Base-by-base conservation (phyloP, 192 early-diverging fungal genomes). In the Phlyctochytrium arcticum region DNA sequence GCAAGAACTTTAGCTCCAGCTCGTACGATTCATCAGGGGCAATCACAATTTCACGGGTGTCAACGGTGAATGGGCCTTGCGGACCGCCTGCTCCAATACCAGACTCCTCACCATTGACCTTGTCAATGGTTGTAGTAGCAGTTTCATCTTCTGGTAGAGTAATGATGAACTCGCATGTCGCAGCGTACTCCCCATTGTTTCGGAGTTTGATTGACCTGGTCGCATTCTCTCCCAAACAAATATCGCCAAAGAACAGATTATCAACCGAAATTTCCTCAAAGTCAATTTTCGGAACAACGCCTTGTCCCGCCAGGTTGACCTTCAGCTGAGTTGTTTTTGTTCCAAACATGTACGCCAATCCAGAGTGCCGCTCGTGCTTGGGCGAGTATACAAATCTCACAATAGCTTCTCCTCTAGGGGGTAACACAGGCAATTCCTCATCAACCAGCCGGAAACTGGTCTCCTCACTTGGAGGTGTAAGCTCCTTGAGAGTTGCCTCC, bases 1-100 rank as follows among this genome's bases (percentile, higher is more conserved):
- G 73, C 4, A 30, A 10, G 39, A 79, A 79, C 32, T 66, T 72
- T 23, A 79, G 35, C 35, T 32, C 36, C n/a, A 79, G 31, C 34
- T 79, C 73, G 30, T 67, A 66, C 24, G 10, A 33, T 0, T 6
- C n/a, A 30, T 55, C 53, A 12, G 72, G 60, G 36, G 46, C 64
- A 19, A 78, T 62, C 8, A 10, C 23, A 6, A 27, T 5, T 39
- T 57, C 29, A 42, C 30, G 48, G 10, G 72, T 59, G 31, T 21
- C 30, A 5, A 69, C 50, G 17, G 68, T 62, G 46, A 77, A 77
- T 8, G 75, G 26, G 37, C 67, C 70, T 24, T 36, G 9, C 8
- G 33, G 27, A 48, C 46, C 54, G 7, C 33, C 46, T 4, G 68
- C 58, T 24, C 62, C 68, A 21, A 29, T 23, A 1, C 27, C 23